Evolutionary conservation across 2,329 filamentous ascomycete genomes (phyloP).

Genomic region (Pyrenophora teres): DNA sequence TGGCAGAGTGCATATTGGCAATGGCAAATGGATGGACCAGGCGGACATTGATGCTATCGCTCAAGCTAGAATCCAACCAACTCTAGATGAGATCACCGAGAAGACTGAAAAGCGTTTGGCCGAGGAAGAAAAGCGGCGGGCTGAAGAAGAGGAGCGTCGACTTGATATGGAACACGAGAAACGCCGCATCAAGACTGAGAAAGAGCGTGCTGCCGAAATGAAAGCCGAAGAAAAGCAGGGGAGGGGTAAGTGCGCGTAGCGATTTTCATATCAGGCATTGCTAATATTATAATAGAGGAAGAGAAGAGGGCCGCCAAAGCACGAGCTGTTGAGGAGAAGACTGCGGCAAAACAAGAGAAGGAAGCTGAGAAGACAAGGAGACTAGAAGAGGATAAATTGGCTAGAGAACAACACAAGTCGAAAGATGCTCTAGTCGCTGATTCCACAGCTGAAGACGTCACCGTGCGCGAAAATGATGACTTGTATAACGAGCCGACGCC

Average conservation of each 20-base stretch:
- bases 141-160: conserved; percentile 64
- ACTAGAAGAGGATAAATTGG: conserved; percentile 57
- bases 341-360: conserved; percentile 44
- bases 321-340: conserved; percentile 58
- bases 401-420: conserved; percentile 60
- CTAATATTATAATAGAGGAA: conserved; percentile 52
- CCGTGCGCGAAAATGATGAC: conserved; percentile 22
- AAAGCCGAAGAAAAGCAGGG: conserved; percentile 54
- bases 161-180: conserved; percentile 69
- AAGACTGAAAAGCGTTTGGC: conserved; percentile 75
- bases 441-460: conserved; percentile 9
- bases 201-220: conserved; percentile 53
- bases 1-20: conserved; percentile 71
- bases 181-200: conserved; percentile 62
- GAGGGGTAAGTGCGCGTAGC: conserved; percentile 58
- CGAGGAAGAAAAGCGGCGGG: conserved; percentile 69
- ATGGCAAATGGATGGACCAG: conserved; percentile 78
- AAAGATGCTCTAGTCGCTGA: conserved; percentile 38
- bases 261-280: not conserved
- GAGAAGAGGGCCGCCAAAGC: conserved; percentile 57
- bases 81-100: conserved; percentile 81
- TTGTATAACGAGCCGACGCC: conserved; percentile 25
- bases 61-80: conserved; percentile 74
- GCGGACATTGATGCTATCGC: conserved; percentile 81
- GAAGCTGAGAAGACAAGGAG: conserved; percentile 55